Conservation (phyloP, 371 early-diverging fungal genomes). For the Chytridiales sp. region DNA sequence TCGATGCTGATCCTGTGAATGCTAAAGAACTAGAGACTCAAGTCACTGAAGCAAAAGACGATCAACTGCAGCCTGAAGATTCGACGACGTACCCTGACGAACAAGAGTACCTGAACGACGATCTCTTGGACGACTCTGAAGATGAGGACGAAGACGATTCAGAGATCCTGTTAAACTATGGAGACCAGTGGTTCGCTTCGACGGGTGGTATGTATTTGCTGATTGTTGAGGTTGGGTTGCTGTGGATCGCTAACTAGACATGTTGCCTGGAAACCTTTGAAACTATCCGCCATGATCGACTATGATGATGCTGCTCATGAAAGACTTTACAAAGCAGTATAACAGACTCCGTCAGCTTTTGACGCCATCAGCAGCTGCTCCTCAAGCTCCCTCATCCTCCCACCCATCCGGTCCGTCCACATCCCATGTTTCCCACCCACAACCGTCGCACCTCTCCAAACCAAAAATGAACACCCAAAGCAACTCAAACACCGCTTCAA, state of each 20-base stretch:
- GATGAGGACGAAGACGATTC: constrained; percentile 36
- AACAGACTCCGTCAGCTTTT: constrained; percentile 78
- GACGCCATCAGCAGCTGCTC: too few species aligned
- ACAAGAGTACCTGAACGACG: constrained; percentile 6
- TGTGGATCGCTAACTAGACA: not conserved
- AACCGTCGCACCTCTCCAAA: constrained; percentile 6
- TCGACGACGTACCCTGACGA: too few species aligned
- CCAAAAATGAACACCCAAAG: constrained; percentile 10
- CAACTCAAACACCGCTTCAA: not conserved
- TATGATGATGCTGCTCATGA: too few species aligned
- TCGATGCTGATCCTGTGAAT: too few species aligned
- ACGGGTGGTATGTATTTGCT: constrained; percentile 30
- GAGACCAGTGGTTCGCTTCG: constrained; percentile 44
- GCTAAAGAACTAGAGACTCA: too few species aligned
- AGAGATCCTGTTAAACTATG: constrained; percentile 42
- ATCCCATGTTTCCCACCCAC: constrained; percentile 3
- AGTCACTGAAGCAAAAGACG: too few species aligned
- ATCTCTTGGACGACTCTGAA: constrained; percentile 6
- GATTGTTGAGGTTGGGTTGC: not conserved
- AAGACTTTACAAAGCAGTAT: constrained; percentile 90
- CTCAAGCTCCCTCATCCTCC: too few species aligned
- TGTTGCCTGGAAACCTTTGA: not conserved
- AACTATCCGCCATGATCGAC: constrained; percentile 1
- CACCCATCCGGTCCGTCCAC: constrained; percentile 26
- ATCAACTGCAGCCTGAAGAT: too few species aligned